phyloP scores from a whole-genome alignment of 2,329 filamentous ascomycete genomes.

The Colletotrichum horii region DNA sequence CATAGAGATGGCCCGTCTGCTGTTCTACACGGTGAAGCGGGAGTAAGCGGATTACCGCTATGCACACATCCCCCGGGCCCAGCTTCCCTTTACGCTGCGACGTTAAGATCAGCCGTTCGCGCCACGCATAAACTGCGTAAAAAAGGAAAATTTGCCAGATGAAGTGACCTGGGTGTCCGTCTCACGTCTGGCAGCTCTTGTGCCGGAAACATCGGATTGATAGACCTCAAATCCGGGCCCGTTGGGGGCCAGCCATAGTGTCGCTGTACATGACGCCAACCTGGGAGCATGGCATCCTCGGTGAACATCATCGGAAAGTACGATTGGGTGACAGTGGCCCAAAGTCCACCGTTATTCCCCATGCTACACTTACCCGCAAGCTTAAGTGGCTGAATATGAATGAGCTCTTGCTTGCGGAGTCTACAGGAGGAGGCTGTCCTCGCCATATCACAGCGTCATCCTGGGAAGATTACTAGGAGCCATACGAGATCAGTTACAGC shows the following conservation, averaged over 20 bases:
- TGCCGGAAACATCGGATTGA: too few species aligned
- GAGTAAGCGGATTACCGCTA: background rate
- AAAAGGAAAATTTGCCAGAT: background rate
- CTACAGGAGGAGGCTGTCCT: background rate
- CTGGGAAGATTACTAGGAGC: background rate
- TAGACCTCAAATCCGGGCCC: background rate
- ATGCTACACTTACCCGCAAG: background rate
- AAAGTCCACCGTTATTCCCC: background rate
- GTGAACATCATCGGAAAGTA: background rate
- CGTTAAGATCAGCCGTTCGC: background rate
- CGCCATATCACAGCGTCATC: background rate
- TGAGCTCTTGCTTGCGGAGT: background rate
- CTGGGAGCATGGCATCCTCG: background rate
- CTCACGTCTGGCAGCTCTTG: background rate
- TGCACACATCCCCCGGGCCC: background rate
- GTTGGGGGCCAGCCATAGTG: background rate
- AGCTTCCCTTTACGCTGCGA: background rate
- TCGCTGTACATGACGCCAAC: background rate
- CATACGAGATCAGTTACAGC: background rate
- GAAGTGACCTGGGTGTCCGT: background rate
- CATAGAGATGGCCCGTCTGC: background rate
- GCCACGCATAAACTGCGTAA: background rate
- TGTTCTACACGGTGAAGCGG: background rate
- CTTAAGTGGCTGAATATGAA: accelerated
- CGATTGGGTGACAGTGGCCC: background rate